phyloP scores from a whole-genome alignment of 176 grass and related monocot genomes.

The Olyra latifolia region DNA sequence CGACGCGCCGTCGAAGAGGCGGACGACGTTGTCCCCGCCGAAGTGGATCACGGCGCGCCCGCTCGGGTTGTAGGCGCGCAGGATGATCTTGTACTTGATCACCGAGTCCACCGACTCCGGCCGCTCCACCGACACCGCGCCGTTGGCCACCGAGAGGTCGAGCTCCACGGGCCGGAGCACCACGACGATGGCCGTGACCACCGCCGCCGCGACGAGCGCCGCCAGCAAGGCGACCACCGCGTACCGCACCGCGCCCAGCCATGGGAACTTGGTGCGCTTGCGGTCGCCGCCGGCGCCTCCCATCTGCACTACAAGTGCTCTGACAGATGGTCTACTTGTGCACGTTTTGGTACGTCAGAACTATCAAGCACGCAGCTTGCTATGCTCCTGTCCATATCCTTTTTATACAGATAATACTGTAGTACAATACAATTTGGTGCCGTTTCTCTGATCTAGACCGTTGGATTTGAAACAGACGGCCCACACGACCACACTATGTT shows the following conservation, averaged over 20 bases:
- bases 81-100: not conserved
- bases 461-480: no score
- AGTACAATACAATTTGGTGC: no score
- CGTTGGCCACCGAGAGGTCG: not conserved
- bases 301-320: not conserved
- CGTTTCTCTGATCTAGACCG: no score
- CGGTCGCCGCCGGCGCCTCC: not conserved
- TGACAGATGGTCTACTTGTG: not conserved
- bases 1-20: not conserved
- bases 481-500: no score
- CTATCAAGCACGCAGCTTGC: not conserved
- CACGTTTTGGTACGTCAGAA: no score
- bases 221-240: not conserved
- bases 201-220: not conserved
- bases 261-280: not conserved
- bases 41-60: slow-evolving; percentile 16
- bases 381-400: not conserved
- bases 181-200: not conserved
- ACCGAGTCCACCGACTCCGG: not conserved
- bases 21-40: not conserved
- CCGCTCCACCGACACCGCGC: not conserved
- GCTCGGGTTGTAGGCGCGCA: slow-evolving; percentile 19
- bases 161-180: slow-evolving; percentile 6
- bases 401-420: not conserved
- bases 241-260: not conserved